Percentiles rank a stretch among this genome's conserved stretches.
These are phyloP conservation scores for Pterothamnion heteromorphum DNA, from an alignment of 31 red algal genomes.

Conservation along the genomic window DNA sequence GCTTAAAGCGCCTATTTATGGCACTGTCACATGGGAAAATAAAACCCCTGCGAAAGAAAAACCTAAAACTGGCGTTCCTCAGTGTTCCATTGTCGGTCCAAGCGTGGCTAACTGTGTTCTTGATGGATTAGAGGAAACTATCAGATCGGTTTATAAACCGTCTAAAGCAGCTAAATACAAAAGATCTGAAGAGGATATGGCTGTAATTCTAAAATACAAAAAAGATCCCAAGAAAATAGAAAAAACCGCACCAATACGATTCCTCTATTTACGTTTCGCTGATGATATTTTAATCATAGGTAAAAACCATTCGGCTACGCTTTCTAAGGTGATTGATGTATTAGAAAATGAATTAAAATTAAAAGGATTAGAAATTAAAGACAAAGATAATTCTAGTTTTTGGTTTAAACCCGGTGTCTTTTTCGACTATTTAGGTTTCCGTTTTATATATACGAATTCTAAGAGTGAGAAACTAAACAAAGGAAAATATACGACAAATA, in stretches of 20 bases:
- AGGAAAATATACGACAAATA: no score
- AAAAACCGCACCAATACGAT: neutral
- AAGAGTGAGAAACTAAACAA: constrained; percentile 4
- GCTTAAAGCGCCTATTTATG: constrained; percentile 2
- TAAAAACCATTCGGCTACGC: constrained; percentile 1
- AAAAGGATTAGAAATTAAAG: constrained; percentile 7
- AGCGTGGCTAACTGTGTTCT: neutral
- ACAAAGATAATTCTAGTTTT: constrained; percentile 9
- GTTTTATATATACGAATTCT: constrained; percentile 6
- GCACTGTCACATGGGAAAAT: neutral
- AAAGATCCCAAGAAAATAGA: neutral
- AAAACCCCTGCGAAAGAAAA: constrained; percentile 4
- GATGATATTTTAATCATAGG: constrained; percentile 5
- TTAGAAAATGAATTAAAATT: constrained; percentile 10
- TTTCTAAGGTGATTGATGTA: neutral
- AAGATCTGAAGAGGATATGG: constrained; percentile 2
- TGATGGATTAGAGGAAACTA: neutral
- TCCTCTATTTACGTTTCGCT: constrained; percentile 3
- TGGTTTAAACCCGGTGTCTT: constrained; percentile 1
- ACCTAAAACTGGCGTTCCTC: neutral
- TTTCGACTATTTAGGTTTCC: constrained; percentile 3
- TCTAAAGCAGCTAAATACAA: constrained; percentile 5
- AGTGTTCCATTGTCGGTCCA: neutral
- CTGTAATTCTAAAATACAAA: neutral
- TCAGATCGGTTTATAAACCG: neutral